Base-by-base conservation (phyloP, 169 alveolate genomes). In the Plasmodium sp. region DNA sequence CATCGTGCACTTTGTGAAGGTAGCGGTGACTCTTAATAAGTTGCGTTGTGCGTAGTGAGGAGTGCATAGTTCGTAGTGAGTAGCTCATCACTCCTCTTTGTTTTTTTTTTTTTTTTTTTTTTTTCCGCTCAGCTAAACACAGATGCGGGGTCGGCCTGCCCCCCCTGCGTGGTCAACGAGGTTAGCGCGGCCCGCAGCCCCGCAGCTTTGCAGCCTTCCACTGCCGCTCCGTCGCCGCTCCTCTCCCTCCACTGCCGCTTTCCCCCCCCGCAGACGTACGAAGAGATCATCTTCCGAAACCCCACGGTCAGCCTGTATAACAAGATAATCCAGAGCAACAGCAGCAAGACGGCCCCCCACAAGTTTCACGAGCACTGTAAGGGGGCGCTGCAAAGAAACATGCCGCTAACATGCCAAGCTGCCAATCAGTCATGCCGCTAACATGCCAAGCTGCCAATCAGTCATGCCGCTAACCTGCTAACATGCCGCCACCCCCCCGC, bases 331-430 rank as follows among this genome's bases (percentile, higher is more conserved):
- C 90, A 77, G 41, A 94, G 97, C 82, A 75, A 96, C 72, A 81
- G 84, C 33, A 97, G 94, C 83, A 95, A 58, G 33, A 54, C 93
- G 33, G 95, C 96, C 33, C 97, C 98, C 33, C 96, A 94, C 84
- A 96, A 93, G 77, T 96, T 45, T 56, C 95, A 95, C 43, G 97
- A 95, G n/a, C 91, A 96, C 85, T 96, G 98, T 96, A 93, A n/a
- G 95, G n/a, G 12, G 6, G 5, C 4, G 58, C 1, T 10, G 58
- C n/a, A 12, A 48, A 48, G 9, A 39, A 39, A 2, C 27, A 22
- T 22, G 45, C 7, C 10, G 45, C 45, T 5, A 0, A 39, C 45
- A 1, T 2, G 5, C 45, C 2, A 39, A 2, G 9, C 9, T 5
- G 45, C 7, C 9, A 39, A 39, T 36, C 45, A 5, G 45, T 7